phyloP scores from a whole-genome alignment of 2,329 filamentous ascomycete species.

The Monosporascus sp. region DNA sequence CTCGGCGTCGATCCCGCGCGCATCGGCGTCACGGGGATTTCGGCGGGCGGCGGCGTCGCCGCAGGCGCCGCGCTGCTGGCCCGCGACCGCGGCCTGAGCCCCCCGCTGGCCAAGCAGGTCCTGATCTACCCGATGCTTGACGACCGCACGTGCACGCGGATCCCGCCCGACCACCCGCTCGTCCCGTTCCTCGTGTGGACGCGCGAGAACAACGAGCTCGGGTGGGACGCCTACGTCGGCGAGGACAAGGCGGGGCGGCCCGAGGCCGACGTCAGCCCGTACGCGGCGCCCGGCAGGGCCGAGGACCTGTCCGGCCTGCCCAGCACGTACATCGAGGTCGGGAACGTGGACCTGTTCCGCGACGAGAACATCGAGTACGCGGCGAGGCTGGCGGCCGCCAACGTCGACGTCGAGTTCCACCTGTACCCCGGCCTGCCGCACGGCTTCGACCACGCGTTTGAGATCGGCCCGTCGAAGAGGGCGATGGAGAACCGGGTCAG shows the following conservation, averaged over 20 bases:
- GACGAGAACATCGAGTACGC: conserved; percentile 20
- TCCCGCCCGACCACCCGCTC: conserved; percentile 4
- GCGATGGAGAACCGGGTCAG: conserved; percentile 10
- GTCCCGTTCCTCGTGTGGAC: conserved; percentile 8
- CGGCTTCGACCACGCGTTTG: conserved; percentile 14
- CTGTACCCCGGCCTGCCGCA: conserved; percentile 22
- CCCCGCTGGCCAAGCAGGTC: conserved; percentile 25
- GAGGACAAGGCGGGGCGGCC: conserved; percentile 9
- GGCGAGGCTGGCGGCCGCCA: conserved; percentile 13
- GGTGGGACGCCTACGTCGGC: conserved; percentile 17
- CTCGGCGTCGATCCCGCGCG: conserved; percentile 18
- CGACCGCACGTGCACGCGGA: conserved; percentile 14
- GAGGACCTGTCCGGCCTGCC: conserved; percentile 20
- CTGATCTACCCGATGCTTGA: conserved; percentile 31
- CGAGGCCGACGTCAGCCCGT: conserved; percentile 16
- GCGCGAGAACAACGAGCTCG: conserved; percentile 5
- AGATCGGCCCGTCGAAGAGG: conserved; percentile 6
- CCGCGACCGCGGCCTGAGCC: conserved; percentile 20
- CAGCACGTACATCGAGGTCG: conserved; percentile 22
- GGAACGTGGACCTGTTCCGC: conserved; percentile 21
- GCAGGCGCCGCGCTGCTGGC: conserved; percentile 44
- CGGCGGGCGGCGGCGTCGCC: conserved; percentile 48
- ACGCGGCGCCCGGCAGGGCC: conserved; percentile 18
- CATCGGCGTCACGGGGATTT: conserved; percentile 19
- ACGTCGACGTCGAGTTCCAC: conserved; percentile 22